Evolutionary conservation across 306 rosid species (phyloP).

Genomic region (Oemleria cerasiformis): DNA sequence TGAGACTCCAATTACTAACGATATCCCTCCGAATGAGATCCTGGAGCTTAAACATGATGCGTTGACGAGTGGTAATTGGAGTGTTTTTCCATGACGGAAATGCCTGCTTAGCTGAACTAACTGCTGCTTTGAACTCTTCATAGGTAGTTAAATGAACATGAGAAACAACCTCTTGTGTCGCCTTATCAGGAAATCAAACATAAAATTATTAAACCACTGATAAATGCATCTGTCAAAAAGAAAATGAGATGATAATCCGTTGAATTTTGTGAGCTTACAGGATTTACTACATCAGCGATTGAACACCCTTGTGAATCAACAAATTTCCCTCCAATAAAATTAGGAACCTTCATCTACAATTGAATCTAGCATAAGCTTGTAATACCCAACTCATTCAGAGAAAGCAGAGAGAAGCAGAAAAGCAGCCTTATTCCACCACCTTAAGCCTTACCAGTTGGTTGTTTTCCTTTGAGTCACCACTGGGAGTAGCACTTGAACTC

Average conservation of each 20-base stretch:
- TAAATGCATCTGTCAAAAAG: constrained; percentile 11
- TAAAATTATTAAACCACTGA: constrained; percentile 19
- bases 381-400: constrained; percentile 14
- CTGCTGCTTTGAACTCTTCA: constrained; percentile 78
- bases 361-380: constrained; percentile 31
- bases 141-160: constrained; percentile 61
- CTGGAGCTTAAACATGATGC: constrained; percentile 63
- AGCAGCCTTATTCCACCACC: constrained; percentile 14
- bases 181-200: constrained; percentile 40
- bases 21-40: constrained; percentile 73
- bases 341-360: constrained; percentile 63
- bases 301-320: constrained; percentile 50
- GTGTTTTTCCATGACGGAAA: constrained; percentile 67
- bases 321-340: constrained; percentile 62
- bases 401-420: constrained; percentile 14
- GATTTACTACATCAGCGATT: constrained; percentile 53
- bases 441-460: constrained; percentile 49
- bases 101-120: constrained; percentile 69
- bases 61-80: constrained; percentile 56
- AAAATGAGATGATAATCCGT: constrained; percentile 3
- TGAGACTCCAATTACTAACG: constrained; percentile 36
- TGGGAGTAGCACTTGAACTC: constrained; percentile 30
- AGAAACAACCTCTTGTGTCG: constrained; percentile 79
- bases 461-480: constrained; percentile 35
- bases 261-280: constrained; percentile 46